Conservation (phyloP, 2,329 filamentous ascomycete genomes). For the Exophiala lecanii-corni region DNA sequence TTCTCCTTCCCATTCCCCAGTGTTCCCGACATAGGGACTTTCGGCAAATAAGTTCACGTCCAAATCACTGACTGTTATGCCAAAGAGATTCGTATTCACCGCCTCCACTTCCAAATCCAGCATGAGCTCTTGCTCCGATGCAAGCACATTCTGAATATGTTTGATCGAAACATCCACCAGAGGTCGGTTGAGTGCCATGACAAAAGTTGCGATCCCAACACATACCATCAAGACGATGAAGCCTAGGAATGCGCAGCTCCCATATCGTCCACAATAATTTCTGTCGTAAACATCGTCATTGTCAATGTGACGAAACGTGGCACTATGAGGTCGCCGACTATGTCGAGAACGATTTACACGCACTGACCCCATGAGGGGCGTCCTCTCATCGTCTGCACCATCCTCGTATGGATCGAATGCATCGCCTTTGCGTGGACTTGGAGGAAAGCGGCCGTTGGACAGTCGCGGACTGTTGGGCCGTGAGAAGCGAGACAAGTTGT, state of each 20-base stretch:
- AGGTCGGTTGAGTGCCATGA: constrained; percentile 87
- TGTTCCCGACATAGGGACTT: constrained; percentile 73
- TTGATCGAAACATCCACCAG: constrained; percentile 72
- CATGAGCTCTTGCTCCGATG: constrained; percentile 92
- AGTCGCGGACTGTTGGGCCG: constrained; percentile 67
- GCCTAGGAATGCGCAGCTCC: constrained; percentile 80
- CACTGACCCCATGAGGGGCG: constrained; percentile 67
- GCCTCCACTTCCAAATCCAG: constrained; percentile 84
- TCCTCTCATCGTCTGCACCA: constrained; percentile 80
- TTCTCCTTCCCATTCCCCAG: constrained; percentile 19
- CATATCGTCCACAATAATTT: constrained; percentile 67
- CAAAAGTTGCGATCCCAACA: constrained; percentile 79
- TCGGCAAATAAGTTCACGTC: constrained; percentile 94
- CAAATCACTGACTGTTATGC: constrained; percentile 77
- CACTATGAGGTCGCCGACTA: constrained; percentile 50
- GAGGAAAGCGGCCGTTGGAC: constrained; percentile 44
- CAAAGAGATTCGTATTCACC: constrained; percentile 87
- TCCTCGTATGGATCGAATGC: constrained; percentile 79
- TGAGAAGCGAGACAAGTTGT: constrained; percentile 48
- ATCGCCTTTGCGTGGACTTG: constrained; percentile 52
- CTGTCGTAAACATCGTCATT: constrained; percentile 62
- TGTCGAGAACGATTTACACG: constrained; percentile 59
- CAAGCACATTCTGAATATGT: constrained; percentile 82
- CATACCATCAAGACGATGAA: constrained; percentile 76
- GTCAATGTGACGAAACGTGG: constrained; percentile 65